A percentile compares a stretch with the other conserved stretches of the same genome.
Evolutionary conservation across 1,139 yeast genomes (phyloP).

Genomic region (Williopsis jadinii): DNA sequence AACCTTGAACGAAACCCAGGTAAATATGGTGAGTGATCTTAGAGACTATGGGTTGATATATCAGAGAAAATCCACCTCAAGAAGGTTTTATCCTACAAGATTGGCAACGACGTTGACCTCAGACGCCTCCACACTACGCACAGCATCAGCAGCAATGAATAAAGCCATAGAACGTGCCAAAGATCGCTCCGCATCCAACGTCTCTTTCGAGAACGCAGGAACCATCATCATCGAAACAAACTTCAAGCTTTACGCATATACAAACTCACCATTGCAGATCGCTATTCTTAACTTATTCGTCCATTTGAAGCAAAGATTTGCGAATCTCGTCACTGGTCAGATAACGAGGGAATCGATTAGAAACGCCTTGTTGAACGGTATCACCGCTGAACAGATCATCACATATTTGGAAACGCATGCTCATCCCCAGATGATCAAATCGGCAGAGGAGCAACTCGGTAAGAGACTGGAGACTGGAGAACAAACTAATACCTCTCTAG

Average conservation of each 20-base stretch:
- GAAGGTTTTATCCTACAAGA: conserved; percentile 82
- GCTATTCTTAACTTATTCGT: conserved; percentile 88
- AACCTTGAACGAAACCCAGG: conserved; percentile 72
- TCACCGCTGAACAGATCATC: conserved; percentile 91
- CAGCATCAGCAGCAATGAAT: conserved; percentile 65
- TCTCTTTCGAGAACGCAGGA: conserved; percentile 35
- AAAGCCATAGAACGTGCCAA: conserved; percentile 43
- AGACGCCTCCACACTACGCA: conserved; percentile 61
- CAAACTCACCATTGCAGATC: conserved; percentile 91
- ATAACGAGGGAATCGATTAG: conserved; percentile 89
- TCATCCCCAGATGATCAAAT: conserved; percentile 79
- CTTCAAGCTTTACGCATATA: conserved; percentile 87
- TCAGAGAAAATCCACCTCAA: conserved; percentile 54
- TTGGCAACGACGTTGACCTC: conserved; percentile 88
- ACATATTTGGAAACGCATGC: conserved; percentile 88
- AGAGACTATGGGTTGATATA: conserved; percentile 90
- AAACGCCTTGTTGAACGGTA: conserved; percentile 78
- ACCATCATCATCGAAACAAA: conserved; percentile 88
- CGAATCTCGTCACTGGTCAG: conserved; percentile 91
- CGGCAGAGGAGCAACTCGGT: conserved; percentile 61
- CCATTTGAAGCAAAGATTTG: conserved; percentile 73
- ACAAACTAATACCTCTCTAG: conserved; percentile 47
- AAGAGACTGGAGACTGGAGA: conserved; percentile 53
- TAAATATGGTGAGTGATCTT: conserved; percentile 81
- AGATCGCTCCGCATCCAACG: conserved; percentile 20